Evolutionary conservation across 2,329 filamentous ascomycete genomes (phyloP).

Genomic region (Lojkania enalia): DNA sequence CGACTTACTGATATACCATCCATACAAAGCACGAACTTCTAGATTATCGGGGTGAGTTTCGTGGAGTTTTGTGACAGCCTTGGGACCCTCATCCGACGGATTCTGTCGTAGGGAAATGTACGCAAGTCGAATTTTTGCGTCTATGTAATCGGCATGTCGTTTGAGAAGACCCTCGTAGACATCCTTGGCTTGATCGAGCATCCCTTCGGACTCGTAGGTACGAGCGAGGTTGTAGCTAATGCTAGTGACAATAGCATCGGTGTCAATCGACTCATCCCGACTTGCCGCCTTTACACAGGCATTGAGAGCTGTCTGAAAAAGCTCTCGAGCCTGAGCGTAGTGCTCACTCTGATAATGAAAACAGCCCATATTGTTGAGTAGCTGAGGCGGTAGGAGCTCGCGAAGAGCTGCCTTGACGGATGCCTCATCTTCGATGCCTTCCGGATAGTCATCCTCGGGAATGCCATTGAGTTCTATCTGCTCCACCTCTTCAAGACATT

Average conservation of each 20-base stretch:
- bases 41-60: constrained; percentile 82
- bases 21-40: constrained; percentile 89
- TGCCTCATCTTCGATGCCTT: constrained; percentile 48
- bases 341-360: constrained; percentile 91
- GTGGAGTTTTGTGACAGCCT: constrained; percentile 82
- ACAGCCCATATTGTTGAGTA: constrained; percentile 96
- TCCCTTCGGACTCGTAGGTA: constrained; percentile 84
- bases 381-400: constrained; percentile 80
- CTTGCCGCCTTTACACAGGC: constrained; percentile 82
- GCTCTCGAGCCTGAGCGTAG: constrained; percentile 74
- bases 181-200: constrained; percentile 80
- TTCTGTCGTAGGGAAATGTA: constrained; percentile 85
- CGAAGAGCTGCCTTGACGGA: constrained; percentile 66
- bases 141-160: constrained; percentile 88
- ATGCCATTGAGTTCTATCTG: constrained; percentile 83
- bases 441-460: constrained; percentile 69
- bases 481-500: constrained; percentile 90
- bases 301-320: constrained; percentile 90
- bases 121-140: constrained; percentile 83
- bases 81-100: constrained; percentile 82
- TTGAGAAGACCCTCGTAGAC: constrained; percentile 85
- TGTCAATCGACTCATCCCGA: constrained; percentile 75
- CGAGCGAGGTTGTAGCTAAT: constrained; percentile 96
- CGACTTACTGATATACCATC: constrained; percentile 90
- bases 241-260: constrained; percentile 88